phyloP scores from a whole-genome alignment of 2,329 filamentous ascomycete species.

The Metarhizium brunneum region DNA sequence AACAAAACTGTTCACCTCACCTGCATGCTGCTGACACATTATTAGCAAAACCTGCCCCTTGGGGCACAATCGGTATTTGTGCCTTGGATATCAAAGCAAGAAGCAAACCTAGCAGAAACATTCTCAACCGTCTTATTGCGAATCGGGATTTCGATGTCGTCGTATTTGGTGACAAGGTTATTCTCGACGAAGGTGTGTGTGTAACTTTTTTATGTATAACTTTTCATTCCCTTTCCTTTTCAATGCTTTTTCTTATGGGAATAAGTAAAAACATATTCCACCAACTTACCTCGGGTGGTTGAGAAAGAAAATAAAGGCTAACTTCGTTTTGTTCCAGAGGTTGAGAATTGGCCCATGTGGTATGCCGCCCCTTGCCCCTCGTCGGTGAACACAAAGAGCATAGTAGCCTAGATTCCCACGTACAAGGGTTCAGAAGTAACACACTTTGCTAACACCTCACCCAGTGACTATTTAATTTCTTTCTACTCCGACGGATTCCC shows the following conservation, averaged over 20 bases:
- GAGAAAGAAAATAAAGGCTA: slow-evolving; percentile 3
- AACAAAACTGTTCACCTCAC: neutral
- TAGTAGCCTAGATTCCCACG: slow-evolving; percentile 15
- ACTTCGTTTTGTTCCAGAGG: slow-evolving; percentile 37
- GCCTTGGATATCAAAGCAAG: slow-evolving; percentile 91
- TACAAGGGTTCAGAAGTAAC: slow-evolving; percentile 1
- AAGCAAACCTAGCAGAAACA: slow-evolving; percentile 94
- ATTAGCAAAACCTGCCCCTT: slow-evolving; percentile 46
- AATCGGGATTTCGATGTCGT: slow-evolving; percentile 93
- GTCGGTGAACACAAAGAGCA: slow-evolving; percentile 26
- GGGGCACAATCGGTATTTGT: slow-evolving; percentile 79
- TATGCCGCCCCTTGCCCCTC: slow-evolving; percentile 25
- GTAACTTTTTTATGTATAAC: neutral
- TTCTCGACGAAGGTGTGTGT: slow-evolving; percentile 71
- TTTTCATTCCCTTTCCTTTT: neutral
- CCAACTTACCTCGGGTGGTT: too few relatives aligned
- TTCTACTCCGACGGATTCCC: slow-evolving; percentile 99
- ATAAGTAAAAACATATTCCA: too few relatives aligned
- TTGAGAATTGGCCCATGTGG: slow-evolving; percentile 94
- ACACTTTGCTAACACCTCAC: slow-evolving; percentile 2
- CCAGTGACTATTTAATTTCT: slow-evolving; percentile 82
- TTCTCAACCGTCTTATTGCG: slow-evolving; percentile 81
- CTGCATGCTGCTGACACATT: slow-evolving; percentile 19
- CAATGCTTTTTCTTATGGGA: neutral
- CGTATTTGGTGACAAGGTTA: slow-evolving; percentile 98